Evolutionary conservation across 1,139 yeast genomes (phyloP), one percentile per base, ranked within the genome.

Genomic region (Magnusiomyces sp.): DNA sequence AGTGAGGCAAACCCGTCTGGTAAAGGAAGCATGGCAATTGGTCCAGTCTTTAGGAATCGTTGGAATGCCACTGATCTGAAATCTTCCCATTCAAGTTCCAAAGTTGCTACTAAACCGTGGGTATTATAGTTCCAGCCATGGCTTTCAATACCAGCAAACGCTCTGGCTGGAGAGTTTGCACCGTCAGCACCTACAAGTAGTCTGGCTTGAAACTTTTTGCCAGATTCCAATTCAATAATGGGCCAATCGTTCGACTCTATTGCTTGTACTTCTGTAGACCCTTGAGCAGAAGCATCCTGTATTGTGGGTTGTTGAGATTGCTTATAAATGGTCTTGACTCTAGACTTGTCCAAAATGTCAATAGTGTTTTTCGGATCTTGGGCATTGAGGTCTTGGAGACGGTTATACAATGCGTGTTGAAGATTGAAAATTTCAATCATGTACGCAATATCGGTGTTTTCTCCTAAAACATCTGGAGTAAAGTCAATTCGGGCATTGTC

Each of bases 151-250:
- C 79, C 80, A 0, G 97, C 84, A 62, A 77, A 90, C 56, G 77
- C 74, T 44, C 97, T 76, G 2, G 86, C 98, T 0, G 97, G 97
- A 0, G 97, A 89, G 66, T 90, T 88, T 64, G 81, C 88, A 0
- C 99, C 99, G 65, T 92, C 98, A 19, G 97, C 95, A 9, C 99
- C 99, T 13, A 90, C 80, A 37, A 92, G 72, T 23, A 92, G 71
- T 53, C 97, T 72, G 0, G 97, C 77, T 59, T 78, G 78, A 46
- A 83, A 70, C 14, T 63, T 58, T 14, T 76, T 75, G 1, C 96
- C 97, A 54, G 79, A 76, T 20, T 80, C 79, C 19, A 92, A 71
- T 27, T 76, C 73, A 2, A 92, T 80, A 5, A 81, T 65, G 0
- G 97, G 97, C 95, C 96, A 88, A 48, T 79, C 79, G 43, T 70